Base-by-base conservation (phyloP, 257 asterid genomes). In the Solanum dulcamara region DNA sequence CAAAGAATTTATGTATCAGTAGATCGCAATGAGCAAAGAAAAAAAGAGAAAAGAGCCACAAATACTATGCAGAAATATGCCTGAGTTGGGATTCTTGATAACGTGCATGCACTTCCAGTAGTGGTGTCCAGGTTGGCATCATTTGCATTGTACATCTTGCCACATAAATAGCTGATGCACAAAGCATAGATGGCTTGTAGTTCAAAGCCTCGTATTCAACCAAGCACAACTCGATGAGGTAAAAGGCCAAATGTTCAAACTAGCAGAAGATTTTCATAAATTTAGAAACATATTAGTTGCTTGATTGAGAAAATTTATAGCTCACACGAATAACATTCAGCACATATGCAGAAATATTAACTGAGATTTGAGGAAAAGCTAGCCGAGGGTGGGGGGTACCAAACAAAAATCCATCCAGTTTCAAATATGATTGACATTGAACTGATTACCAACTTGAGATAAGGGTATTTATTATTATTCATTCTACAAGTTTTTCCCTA, bases 111-210 rank as follows among this genome's bases (percentile, higher is more conserved):
- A 92, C 90, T 71, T 87, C 89, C 81, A 96, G 93, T 20, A 96
- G 92, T 22, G 93, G 93, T 37, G 97, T 95, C 99, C 99, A 96
- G 40, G 90, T 81, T 4, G 98, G 98, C 83, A 89, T 81, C 83
- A 92, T 86, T 87, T 81, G 86, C 96, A 96, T 59, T 6, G 96
- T 96, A 85, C 97, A 91, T 84, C 98, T 91, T 33, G 98, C 97
- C 50, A 96, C 92, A 86, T 94, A 95, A 89, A 95, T 92, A 87
- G 98, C 97, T 32, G 99, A 94, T 15, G 99, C 99, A 85, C 98
- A 93, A 42, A 95, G 88, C 91, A 96, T 81, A 10, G 98, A 96
- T 75, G 99, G 97, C 90, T 93, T 95, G 93, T 95, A 95, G 86
- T 90, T 94, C 90, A 95, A 60, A 87, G 98, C 96, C 88, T 96